Conservation (phyloP, 176 grass and related monocot species). For the Hordeum marinum region DNA sequence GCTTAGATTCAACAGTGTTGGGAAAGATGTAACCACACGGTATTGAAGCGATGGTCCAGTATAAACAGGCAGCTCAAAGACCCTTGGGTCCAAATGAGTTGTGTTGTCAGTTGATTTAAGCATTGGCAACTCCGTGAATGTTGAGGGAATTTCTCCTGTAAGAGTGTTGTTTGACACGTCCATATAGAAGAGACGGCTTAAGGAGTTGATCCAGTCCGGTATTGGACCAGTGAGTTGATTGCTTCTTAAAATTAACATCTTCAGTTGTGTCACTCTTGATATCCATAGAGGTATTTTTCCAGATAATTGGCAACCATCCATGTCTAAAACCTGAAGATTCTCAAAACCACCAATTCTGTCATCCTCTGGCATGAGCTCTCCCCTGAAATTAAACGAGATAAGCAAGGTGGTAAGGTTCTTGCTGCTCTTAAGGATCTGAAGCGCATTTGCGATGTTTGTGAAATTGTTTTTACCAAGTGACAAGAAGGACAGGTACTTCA, state of each 20-base stretch:
- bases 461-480: neutral
- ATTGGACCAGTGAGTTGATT: constrained; percentile 24
- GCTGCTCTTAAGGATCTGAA: constrained; percentile 18
- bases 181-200: neutral
- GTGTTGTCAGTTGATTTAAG: neutral
- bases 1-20: neutral
- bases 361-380: constrained; percentile 21
- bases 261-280: constrained; percentile 23
- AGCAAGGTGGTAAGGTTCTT: constrained; percentile 19
- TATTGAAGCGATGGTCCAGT: neutral
- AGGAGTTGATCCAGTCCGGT: constrained; percentile 18
- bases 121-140: constrained; percentile 12
- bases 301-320: neutral
- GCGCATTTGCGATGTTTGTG: constrained; percentile 3
- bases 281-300: constrained; percentile 35
- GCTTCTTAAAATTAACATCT: neutral
- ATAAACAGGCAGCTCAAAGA: constrained; percentile 30
- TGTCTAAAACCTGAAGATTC: constrained; percentile 8
- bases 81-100: neutral
- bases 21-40: neutral
- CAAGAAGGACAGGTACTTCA: constrained; percentile 17
- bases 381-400: neutral
- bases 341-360: neutral
- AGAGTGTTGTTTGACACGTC: constrained; percentile 22
- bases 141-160: constrained; percentile 8